Evolutionary conservation across 495 filamentous ascomycete species (phyloP), one percentile per base, ranked within the genome.

Genomic region (Aspergillus olivimuriae): DNA sequence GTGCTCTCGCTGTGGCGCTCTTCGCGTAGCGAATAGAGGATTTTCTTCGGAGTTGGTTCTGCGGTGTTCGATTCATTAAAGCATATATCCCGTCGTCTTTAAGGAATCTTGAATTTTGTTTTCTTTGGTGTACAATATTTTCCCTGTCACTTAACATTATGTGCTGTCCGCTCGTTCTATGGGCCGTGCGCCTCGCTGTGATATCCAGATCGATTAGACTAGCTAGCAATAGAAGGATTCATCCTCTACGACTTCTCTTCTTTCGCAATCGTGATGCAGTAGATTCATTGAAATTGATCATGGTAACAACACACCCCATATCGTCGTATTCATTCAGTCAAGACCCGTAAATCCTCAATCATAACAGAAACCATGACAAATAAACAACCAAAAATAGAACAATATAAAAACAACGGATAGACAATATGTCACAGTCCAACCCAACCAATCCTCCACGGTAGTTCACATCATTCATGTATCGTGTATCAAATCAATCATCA

Each of bases 1-100:
- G 46, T 15, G 53, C 48, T 16, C 21, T 61, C 6, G 41, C 41
- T 7, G 9, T 62, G 18, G 46, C n/a, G n/a, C n/a, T 50, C 8
- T 14, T 65, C 32, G 30, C 58, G 38, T 51, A 32, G 7, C 64
- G 44, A 41, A n/a, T 4, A 8, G 2, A 10, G 19, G 14, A 14
- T 41, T 30, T 14, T 28, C 34, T 34, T 30, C 23, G n/a, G 18
- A 11, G 26, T 48, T 23, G 16, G n/a, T 42, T 16, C 15, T 26
- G n/a, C n/a, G n/a, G n/a, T n/a, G 35, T 20, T 38, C 8, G n/a
- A 17, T 20, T 23, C 35, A 11, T 43, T 43, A 14, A 23, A 33
- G 40, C 23, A 22, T 38, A 34, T 48, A 48, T 48, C 26, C 46
- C 15, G 18, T n/a, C n/a, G n/a, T n/a, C n/a, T n/a, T n/a, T 32